These are phyloP conservation scores for Tylopilus subfusipes DNA, from an alignment of 768 basidiomycete genomes.

Conservation along the genomic window DNA sequence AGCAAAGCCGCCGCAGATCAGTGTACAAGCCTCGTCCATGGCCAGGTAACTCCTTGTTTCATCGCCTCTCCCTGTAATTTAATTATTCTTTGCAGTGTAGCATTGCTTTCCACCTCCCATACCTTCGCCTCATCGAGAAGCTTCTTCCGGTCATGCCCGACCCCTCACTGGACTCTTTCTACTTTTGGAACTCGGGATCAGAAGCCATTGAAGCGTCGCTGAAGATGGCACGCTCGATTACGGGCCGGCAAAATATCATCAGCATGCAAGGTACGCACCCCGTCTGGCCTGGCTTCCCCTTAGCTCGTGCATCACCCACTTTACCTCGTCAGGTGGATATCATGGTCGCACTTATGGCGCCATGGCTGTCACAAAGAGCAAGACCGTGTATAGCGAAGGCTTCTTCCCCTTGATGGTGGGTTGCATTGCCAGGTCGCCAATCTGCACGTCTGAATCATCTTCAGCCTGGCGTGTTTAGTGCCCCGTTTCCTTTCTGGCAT, in stretches of 20 bases:
- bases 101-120: constrained; percentile 84
- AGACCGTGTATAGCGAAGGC: constrained; percentile 85
- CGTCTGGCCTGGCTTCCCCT: background rate
- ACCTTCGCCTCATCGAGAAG: constrained; percentile 80
- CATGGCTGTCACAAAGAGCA: constrained; percentile 91
- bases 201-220: constrained; percentile 90
- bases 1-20: constrained; percentile 88
- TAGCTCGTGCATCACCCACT: background rate
- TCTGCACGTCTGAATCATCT: background rate
- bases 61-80: background rate
- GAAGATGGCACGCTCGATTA: constrained; percentile 79
- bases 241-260: constrained; percentile 84
- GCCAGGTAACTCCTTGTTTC: constrained; percentile 48
- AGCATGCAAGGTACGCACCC: constrained; percentile 70
- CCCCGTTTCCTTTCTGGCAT: constrained; percentile 94
- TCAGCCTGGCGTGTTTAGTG: constrained; percentile 78
- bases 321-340: constrained; percentile 54
- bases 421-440: background rate
- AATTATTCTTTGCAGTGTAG: constrained; percentile 58
- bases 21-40: constrained; percentile 75
- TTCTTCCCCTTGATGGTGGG: constrained; percentile 79
- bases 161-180: constrained; percentile 89
- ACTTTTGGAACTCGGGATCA: constrained; percentile 95
- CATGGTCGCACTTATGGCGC: constrained; percentile 94
- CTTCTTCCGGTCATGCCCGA: constrained; percentile 89